Evolutionary conservation across 805 yeast genomes (phyloP).

Genomic region (Danielia reshetovae): DNA sequence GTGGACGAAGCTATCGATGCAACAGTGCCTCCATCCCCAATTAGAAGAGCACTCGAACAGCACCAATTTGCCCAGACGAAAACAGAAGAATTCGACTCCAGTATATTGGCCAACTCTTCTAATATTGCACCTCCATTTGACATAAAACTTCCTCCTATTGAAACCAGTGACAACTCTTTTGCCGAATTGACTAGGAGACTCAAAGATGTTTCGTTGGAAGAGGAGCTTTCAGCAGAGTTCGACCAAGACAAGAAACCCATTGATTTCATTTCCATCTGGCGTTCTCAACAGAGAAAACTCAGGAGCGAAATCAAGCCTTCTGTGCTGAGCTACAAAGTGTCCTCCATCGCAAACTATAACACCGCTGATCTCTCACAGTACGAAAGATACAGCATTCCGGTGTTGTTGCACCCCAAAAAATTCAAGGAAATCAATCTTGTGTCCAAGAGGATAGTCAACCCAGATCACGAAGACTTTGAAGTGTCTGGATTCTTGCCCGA

Average conservation of each 20-base stretch:
- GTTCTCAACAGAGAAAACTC: slow-evolving; percentile 29
- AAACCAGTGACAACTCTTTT: slow-evolving; percentile 36
- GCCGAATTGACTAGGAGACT: slow-evolving; percentile 34
- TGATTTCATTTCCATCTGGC: slow-evolving; percentile 41
- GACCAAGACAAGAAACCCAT: slow-evolving; percentile 28
- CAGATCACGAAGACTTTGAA: slow-evolving; percentile 39
- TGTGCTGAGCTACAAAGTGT: slow-evolving; percentile 10
- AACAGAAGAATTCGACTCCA: slow-evolving; percentile 14
- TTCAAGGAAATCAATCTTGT: slow-evolving; percentile 41
- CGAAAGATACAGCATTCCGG: slow-evolving; percentile 22
- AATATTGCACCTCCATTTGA: slow-evolving; percentile 30
- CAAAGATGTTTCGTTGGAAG: slow-evolving; percentile 28
- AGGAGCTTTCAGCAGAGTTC: slow-evolving; percentile 39
- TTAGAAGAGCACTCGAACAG: background rate
- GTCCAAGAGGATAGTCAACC: slow-evolving; percentile 40
- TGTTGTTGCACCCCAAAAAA: slow-evolving; percentile 23
- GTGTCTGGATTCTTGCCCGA: slow-evolving; percentile 44
- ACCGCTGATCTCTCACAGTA: slow-evolving; percentile 11
- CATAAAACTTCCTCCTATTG: slow-evolving; percentile 37
- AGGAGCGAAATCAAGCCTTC: slow-evolving; percentile 6
- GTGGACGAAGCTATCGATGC: background rate
- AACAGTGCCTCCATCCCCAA: background rate
- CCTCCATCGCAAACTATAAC: slow-evolving; percentile 12
- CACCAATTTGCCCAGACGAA: background rate
- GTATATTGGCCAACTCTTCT: slow-evolving; percentile 42